Conservation (phyloP, 306 rosid genomes). For the Ammopiptanthus mongolicus region DNA sequence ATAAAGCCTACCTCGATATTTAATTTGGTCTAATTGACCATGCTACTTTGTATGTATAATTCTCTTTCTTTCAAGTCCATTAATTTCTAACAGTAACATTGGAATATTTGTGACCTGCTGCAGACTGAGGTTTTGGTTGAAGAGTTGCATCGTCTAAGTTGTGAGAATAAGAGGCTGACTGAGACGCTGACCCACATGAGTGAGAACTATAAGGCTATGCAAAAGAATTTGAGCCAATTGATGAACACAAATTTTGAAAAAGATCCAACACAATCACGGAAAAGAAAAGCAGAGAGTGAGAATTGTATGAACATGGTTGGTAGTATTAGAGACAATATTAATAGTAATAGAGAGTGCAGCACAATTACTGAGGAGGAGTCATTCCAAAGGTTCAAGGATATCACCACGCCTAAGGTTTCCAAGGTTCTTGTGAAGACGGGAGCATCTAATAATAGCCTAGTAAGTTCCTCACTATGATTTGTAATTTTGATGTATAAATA, state of each 20-base stretch:
- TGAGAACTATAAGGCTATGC: conserved; percentile 41
- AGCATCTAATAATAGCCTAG: conserved; percentile 57
- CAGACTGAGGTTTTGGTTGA: conserved; percentile 29
- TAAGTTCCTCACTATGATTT: conserved; percentile 26
- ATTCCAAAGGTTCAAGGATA: conserved; percentile 38
- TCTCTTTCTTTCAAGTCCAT: neutral
- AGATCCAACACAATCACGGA: conserved; percentile 22
- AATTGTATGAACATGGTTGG: conserved; percentile 11
- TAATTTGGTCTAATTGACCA: too few relatives aligned
- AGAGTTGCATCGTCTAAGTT: conserved; percentile 46
- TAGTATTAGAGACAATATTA: neutral
- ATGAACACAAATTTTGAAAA: neutral
- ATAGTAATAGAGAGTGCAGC: conserved; percentile 34
- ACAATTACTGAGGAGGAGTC: conserved; percentile 44
- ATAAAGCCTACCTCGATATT: neutral
- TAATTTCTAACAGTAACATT: neutral
- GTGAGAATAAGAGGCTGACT: conserved; percentile 61
- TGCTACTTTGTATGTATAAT: too few relatives aligned
- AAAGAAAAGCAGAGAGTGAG: conserved; percentile 47
- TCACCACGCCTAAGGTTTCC: conserved; percentile 37
- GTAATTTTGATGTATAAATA: neutral
- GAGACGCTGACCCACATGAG: conserved; percentile 37
- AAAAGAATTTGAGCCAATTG: conserved; percentile 31
- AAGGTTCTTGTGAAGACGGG: conserved; percentile 53
- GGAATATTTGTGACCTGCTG: neutral